A percentile compares a stretch with the other conserved stretches of the same genome.
Conservation (phyloP, 257 asterid species). For the Eucommia ulmoides region DNA sequence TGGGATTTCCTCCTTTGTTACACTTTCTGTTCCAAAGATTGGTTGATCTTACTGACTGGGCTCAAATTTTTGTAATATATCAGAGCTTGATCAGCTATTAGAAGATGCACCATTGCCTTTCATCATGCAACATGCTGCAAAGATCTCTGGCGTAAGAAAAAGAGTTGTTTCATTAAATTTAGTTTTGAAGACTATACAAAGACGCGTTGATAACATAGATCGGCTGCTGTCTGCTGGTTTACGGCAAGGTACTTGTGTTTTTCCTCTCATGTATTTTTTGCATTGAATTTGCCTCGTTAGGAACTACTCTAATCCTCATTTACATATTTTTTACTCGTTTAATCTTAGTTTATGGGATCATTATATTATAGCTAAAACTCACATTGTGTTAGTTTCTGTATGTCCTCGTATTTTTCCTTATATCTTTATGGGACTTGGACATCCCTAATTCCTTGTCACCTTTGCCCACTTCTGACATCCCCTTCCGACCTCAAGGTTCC, state of each 20-base stretch:
- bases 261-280: background rate
- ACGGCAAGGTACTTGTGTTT: slow-evolving; percentile 28
- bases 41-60: slow-evolving; percentile 1
- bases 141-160: slow-evolving; percentile 79
- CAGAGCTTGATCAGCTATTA: slow-evolving; percentile 89
- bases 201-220: slow-evolving; percentile 82
- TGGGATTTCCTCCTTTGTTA: background rate
- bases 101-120: slow-evolving; percentile 95
- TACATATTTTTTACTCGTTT: background rate
- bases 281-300: background rate
- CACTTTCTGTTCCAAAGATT: background rate
- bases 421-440: no score
- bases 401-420: no score
- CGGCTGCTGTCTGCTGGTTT: slow-evolving; percentile 54
- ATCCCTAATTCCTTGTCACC: no score
- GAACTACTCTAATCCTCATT: background rate
- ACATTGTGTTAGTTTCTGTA: no score
- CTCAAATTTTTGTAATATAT: slow-evolving; percentile 3
- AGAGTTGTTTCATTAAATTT: slow-evolving; percentile 68
- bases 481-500: no score
- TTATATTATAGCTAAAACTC: no score
- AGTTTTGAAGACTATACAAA: slow-evolving; percentile 79
- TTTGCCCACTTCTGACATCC: no score
- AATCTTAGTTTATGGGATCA: no score
- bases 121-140: slow-evolving; percentile 89